Conservation (phyloP, 352 stramenopile genomes). For the Phytophthora hibernalis region DNA sequence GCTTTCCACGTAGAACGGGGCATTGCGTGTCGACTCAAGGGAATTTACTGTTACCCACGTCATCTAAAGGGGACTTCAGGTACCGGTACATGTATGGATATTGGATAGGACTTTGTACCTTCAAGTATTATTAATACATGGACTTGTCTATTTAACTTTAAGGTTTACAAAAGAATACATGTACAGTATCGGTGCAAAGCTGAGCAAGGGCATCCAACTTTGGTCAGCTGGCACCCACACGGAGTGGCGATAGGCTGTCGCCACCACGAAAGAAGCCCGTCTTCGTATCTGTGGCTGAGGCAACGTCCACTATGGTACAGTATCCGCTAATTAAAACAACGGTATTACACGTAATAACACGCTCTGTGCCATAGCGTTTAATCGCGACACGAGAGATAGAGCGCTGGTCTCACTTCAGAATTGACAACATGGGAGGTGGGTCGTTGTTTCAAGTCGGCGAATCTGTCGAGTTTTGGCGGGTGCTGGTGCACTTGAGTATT, state of each 20-base stretch:
- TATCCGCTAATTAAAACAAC: background rate
- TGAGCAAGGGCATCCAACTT: constrained; percentile 1
- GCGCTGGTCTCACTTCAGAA: constrained; percentile 32
- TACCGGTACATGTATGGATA: background rate
- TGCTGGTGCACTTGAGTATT: constrained; percentile 55
- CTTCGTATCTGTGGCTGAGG: constrained; percentile 20
- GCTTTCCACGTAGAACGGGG: constrained; percentile 2
- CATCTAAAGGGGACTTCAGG: background rate
- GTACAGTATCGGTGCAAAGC: background rate
- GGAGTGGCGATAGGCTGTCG: constrained; percentile 24
- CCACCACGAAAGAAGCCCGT: constrained; percentile 18
- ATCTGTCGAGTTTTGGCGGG: constrained; percentile 62
- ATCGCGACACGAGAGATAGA: constrained; percentile 15
- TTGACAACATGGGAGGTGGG: constrained; percentile 27
- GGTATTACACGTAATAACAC: too few species aligned
- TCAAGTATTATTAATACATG: background rate
- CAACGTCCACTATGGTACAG: background rate
- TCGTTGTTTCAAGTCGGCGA: constrained; percentile 68
- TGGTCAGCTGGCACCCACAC: constrained; percentile 18
- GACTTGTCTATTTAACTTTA: too few species aligned
- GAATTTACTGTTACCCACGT: background rate
- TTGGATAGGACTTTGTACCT: constrained; percentile 9
- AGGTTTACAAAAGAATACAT: too few species aligned
- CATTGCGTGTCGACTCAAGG: background rate
- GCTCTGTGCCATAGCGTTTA: constrained; percentile 23